Evolutionary conservation across 768 basidiomycete species (phyloP).

Genomic region (Cyclocybe aegerita): DNA sequence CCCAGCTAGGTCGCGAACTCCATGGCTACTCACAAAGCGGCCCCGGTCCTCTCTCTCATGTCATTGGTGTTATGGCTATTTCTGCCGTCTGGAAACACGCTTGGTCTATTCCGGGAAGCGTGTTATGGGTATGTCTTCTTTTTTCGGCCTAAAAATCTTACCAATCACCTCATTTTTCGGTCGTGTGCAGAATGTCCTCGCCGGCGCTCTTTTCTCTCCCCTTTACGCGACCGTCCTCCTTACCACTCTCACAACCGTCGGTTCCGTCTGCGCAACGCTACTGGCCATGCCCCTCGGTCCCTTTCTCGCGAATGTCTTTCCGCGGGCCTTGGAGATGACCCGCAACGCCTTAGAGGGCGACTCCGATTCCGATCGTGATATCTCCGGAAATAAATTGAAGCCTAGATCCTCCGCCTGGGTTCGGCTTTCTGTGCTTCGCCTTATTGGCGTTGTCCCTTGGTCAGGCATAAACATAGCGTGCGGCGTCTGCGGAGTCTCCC

Average conservation of each 20-base stretch:
- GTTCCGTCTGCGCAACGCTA: conserved; percentile 78
- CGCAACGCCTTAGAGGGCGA: conserved; percentile 76
- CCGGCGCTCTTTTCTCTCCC: conserved; percentile 85
- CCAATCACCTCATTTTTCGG: conserved; percentile 16
- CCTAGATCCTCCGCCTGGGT: conserved; percentile 67
- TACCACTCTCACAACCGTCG: conserved; percentile 82
- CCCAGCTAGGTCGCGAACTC: conserved; percentile 71
- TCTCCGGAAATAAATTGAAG: conserved; percentile 28
- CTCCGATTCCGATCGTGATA: conserved; percentile 41
- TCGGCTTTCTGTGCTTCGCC: conserved; percentile 80
- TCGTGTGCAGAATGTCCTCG: conserved; percentile 74
- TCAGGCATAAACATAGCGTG: conserved; percentile 96
- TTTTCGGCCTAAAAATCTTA: conserved; percentile 6
- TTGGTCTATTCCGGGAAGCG: conserved; percentile 95
- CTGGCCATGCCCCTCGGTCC: conserved; percentile 85
- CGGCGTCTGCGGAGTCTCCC: conserved; percentile 82
- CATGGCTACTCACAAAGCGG: conserved; percentile 80
- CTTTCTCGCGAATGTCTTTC: conserved; percentile 77
- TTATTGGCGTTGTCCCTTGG: conserved; percentile 95
- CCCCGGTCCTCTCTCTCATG: conserved; percentile 62
- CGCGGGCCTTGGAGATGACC: conserved; percentile 82
- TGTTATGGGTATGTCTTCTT: conserved; percentile 70
- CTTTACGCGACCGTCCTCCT: conserved; percentile 78
- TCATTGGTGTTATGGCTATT: conserved; percentile 78
- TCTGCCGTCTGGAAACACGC: conserved; percentile 95